Evolutionary conservation across 164 flowering plant genomes (phyloP).

Genomic region (Saururus chinensis): DNA sequence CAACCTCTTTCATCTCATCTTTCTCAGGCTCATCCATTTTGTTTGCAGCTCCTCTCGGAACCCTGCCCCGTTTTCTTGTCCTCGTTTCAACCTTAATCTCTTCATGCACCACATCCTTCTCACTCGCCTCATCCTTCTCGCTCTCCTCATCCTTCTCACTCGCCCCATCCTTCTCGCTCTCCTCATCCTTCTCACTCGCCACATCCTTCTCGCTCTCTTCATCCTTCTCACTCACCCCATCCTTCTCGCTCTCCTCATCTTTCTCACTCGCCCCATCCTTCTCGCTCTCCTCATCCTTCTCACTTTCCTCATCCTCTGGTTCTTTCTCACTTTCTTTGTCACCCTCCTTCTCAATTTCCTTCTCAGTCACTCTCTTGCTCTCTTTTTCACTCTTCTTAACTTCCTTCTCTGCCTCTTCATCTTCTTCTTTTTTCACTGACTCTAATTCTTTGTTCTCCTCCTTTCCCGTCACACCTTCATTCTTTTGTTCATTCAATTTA

Average conservation of each 20-base stretch:
- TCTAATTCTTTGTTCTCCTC: background rate
- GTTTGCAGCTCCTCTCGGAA: background rate
- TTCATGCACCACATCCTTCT: background rate
- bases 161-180: slow-evolving; percentile 17
- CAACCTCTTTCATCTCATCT: background rate
- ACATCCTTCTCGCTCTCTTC: slow-evolving; percentile 2
- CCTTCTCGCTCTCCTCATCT: background rate
- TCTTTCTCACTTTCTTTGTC: slow-evolving; percentile 1
- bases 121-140: background rate
- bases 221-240: slow-evolving; percentile 5
- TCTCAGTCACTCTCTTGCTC: slow-evolving; percentile 1
- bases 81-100: background rate
- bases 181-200: slow-evolving; percentile 9
- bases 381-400: background rate
- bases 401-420: background rate
- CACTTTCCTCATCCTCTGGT: background rate
- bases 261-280: too few species aligned
- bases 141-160: background rate
- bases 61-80: background rate
- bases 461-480: background rate
- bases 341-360: background rate
- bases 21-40: background rate
- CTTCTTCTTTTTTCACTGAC: background rate
- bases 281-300: slow-evolving; percentile 7
- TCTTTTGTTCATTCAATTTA: background rate